Base-by-base conservation (phyloP, 768 basidiomycete genomes). In the Rhizopogon sp. region DNA sequence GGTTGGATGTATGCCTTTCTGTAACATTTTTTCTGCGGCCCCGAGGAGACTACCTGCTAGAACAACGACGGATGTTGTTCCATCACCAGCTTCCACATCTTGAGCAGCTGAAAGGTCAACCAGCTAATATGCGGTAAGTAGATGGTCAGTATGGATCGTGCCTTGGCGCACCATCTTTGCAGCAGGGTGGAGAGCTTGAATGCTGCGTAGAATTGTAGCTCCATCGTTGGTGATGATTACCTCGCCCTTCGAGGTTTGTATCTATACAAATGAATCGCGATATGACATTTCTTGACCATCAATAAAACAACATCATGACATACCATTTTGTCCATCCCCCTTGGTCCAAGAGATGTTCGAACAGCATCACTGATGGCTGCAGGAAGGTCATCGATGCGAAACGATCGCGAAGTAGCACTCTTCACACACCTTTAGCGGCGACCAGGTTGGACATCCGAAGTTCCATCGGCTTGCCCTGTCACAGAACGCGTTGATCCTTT, bases 241-340 rank as follows among this genome's bases (percentile, higher is more conserved):
- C 70, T 99, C 96, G 58, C 95, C 95, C 71, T 93, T 93, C 7
- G 91, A 74, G 6, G 94, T 97, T 83, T 94, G 93, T 66, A 98
- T 98, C 96, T 97, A 56, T 1, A 25, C 9, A 35, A 43, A 53
- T 31, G 57, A 37, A 56, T 49, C 20, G 14, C 47, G 33, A 46
- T 65, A 44, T 65, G 50, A 51, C 54, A 43, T 46, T 28, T 53
- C 47, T 52, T 49, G 22, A 40, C 41, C 13, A 33, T 41, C 39
- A n/a, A 29, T 39, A 39, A 55, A 40, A 62, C 62, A 64, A 62
- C 52, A 39, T 29, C 8, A 50, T 16, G 39, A 59, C 76, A 56
- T 64, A 90, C 96, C 96, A 98, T 98, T 79, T 98, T 98, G 76
- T 98, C 96, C 96, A 99, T 99, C 58, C 96, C 96, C 71, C 90